Percentiles rank a stretch among this genome's conserved stretches.
Conservation (phyloP, 2,329 filamentous ascomycete species). For the Helminthosporium solani region DNA sequence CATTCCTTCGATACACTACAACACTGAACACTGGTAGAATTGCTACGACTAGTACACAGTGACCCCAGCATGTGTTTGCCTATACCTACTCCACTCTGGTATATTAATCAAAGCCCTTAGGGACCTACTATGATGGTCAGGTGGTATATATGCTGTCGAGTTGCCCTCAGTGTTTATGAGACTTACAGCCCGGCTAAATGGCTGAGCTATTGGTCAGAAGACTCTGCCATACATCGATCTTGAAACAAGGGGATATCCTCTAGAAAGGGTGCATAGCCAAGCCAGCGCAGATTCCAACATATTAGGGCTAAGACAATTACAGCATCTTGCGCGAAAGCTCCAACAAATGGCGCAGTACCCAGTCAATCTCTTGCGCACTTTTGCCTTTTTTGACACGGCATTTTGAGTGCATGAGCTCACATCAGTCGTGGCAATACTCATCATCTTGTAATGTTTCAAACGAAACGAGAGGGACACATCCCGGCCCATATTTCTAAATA, state of each 20-base stretch:
- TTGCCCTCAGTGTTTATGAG: slow-evolving; percentile 2
- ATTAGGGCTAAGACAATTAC: neutral
- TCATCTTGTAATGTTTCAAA: slow-evolving; percentile 1
- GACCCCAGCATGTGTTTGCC: neutral
- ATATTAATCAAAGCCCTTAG: slow-evolving; percentile 9
- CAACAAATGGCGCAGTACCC: neutral
- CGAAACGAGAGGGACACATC: neutral
- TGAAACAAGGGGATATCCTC: slow-evolving; percentile 2
- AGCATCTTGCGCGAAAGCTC: neutral
- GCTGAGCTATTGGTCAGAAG: slow-evolving; percentile 18
- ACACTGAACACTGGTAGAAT: too few relatives aligned
- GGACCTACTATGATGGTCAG: slow-evolving; percentile 13
- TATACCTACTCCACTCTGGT: neutral
- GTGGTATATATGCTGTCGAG: slow-evolving; percentile 4
- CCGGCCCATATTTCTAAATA: neutral
- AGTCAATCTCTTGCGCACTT: neutral
- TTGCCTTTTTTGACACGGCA: neutral
- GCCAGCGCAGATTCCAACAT: neutral
- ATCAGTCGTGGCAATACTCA: neutral
- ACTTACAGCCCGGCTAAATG: slow-evolving; percentile 31
- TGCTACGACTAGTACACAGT: too few relatives aligned
- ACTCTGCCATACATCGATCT: slow-evolving; percentile 13
- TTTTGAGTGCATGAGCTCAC: neutral
- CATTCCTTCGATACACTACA: neutral
- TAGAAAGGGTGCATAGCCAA: neutral